These are phyloP conservation scores for Tulasnella sp. DNA, from an alignment of 768 basidiomycete species.

Conservation along the genomic window DNA sequence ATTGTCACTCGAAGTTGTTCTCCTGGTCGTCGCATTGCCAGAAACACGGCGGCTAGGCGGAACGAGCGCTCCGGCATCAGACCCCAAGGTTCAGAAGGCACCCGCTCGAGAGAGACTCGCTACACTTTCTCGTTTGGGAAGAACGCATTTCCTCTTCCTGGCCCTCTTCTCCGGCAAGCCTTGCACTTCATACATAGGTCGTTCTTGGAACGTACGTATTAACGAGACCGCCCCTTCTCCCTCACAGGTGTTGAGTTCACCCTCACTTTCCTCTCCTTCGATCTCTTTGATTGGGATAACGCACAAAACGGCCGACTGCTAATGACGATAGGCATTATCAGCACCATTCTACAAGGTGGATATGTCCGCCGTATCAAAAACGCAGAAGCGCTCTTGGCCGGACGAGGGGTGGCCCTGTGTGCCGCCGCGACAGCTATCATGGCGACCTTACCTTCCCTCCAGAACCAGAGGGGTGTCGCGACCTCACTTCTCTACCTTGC, in stretches of 20 bases:
- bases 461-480: conserved; percentile 38
- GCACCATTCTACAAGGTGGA: conserved; percentile 83
- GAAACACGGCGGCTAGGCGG: conserved; percentile 48
- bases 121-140: conserved; percentile 47
- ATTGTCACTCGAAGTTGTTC: conserved; percentile 66
- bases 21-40: conserved; percentile 63
- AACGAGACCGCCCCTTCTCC: neutral
- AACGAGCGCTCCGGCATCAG: conserved; percentile 19
- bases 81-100: neutral
- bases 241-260: conserved; percentile 81
- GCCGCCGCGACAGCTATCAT: conserved; percentile 59
- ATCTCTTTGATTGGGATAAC: conserved; percentile 81
- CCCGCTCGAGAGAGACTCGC: conserved; percentile 33
- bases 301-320: conserved; percentile 79
- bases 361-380: conserved; percentile 77
- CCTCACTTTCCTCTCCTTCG: conserved; percentile 87
- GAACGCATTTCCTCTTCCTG: conserved; percentile 75
- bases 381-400: conserved; percentile 76
- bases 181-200: neutral
- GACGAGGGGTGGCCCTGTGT: conserved; percentile 66
- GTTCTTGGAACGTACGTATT: neutral
- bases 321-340: conserved; percentile 79
- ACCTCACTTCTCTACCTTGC: conserved; percentile 35
- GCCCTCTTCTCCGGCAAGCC: conserved; percentile 65
- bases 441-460: conserved; percentile 52